phyloP scores from a whole-genome alignment of 2,329 filamentous ascomycete genomes.

The Myrmaecium sp. region DNA sequence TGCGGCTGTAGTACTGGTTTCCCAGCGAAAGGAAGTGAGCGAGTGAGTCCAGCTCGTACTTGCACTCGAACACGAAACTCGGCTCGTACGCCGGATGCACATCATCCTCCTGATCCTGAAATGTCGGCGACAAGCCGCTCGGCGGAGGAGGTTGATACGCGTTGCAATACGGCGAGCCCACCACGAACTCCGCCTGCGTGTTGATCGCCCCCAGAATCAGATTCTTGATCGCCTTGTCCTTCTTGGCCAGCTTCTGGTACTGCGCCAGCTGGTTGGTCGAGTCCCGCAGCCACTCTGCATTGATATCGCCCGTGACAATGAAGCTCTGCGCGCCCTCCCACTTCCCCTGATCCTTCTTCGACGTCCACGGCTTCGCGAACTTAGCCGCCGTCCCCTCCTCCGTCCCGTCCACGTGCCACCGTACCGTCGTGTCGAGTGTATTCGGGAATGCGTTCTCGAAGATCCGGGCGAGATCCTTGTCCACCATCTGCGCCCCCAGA shows the following conservation, averaged over 20 bases:
- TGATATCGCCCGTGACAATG: conserved; percentile 84
- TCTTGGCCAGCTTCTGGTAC: conserved; percentile 71
- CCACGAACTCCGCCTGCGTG: conserved; percentile 88
- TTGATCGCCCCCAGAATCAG: conserved; percentile 88
- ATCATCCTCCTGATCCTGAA: conserved; percentile 65
- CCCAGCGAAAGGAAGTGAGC: conserved; percentile 75
- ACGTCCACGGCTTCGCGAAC: conserved; percentile 4
- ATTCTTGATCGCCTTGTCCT: conserved; percentile 59
- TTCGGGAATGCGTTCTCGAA: conserved; percentile 96
- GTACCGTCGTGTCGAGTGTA: conserved; percentile 74
- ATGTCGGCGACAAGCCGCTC: conserved; percentile 51
- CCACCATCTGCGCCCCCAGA: conserved; percentile 60
- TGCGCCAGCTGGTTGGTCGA: conserved; percentile 86
- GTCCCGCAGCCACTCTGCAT: conserved; percentile 82
- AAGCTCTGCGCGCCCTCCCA: conserved; percentile 86
- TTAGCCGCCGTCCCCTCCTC: conserved; percentile 14
- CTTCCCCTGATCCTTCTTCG: conserved; percentile 33
- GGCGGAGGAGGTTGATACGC: conserved; percentile 90
- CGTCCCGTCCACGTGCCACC: conserved; percentile 61
- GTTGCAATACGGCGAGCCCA: conserved; percentile 91
- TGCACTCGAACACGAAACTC: conserved; percentile 84
- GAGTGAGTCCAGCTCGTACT: conserved; percentile 93
- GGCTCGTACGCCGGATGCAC: conserved; percentile 83
- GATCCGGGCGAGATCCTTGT: conserved; percentile 75
- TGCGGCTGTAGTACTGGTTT: conserved; percentile 75